Evolutionary conservation across 2,329 filamentous ascomycete genomes (phyloP).

Genomic region (Lasiodiplodia sp.): DNA sequence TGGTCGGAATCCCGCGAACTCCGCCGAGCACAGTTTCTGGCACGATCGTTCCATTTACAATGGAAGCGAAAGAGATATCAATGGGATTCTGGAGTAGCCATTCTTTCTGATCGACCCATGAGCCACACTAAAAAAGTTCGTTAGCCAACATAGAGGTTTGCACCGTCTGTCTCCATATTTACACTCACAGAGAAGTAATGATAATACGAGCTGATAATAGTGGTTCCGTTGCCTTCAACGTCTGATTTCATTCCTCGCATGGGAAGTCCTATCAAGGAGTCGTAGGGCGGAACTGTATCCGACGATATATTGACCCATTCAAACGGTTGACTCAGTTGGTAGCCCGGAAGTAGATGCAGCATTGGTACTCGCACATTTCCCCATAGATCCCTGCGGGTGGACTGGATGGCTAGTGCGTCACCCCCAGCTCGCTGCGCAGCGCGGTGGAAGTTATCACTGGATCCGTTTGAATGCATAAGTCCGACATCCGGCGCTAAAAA

Average conservation of each 20-base stretch:
- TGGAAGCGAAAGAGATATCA: neutral
- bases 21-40: neutral
- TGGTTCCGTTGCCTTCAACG: neutral
- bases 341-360: neutral
- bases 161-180: too few relatives aligned
- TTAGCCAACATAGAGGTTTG: neutral
- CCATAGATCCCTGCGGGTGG: neutral
- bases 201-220: neutral
- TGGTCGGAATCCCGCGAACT: neutral
- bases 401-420: neutral
- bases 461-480: neutral
- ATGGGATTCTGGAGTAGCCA: neutral
- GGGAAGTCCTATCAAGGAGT: slow-evolving; percentile 3
- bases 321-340: neutral
- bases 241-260: neutral
- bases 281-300: neutral
- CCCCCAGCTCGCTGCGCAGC: neutral
- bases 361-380: slow-evolving; percentile 5
- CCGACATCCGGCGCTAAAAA: neutral
- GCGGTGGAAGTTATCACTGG: neutral
- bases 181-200: neutral
- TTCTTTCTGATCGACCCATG: neutral
- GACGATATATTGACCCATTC: neutral
- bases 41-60: neutral
- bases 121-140: neutral